These are phyloP conservation scores for Emergomyces africanus DNA, from an alignment of 2,329 filamentous ascomycete genomes.

Conservation along the genomic window DNA sequence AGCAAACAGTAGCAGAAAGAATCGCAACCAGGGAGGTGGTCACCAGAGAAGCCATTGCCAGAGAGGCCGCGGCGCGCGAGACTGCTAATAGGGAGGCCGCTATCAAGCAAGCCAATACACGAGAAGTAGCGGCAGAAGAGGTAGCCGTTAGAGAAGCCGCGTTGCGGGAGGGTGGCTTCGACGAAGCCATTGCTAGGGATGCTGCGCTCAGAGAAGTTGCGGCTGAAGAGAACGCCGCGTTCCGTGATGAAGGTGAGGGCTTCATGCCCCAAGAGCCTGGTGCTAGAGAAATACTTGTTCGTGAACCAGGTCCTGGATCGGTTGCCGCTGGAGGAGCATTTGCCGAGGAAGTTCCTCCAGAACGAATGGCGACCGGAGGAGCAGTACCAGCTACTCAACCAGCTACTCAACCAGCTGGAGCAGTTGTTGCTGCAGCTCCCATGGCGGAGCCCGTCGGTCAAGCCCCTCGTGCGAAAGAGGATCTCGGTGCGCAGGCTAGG, in stretches of 20 bases:
- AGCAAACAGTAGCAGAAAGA: background rate
- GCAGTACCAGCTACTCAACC: background rate
- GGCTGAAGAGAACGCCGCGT: background rate
- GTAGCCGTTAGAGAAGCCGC: background rate
- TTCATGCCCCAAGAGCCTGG: background rate
- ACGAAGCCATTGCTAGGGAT: background rate
- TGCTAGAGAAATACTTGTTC: background rate
- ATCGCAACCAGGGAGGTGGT: background rate
- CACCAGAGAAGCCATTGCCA: conserved; percentile 1
- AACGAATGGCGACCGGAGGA: background rate
- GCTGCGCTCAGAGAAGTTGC: background rate
- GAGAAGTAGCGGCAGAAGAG: conserved; percentile 1
- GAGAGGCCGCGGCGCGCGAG: background rate
- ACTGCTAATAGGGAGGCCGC: background rate
- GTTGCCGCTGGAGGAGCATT: background rate
- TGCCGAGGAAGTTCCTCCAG: background rate
- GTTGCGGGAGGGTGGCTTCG: background rate
- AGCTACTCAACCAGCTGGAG: background rate
- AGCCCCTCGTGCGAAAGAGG: background rate
- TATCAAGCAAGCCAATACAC: conserved; percentile 2
- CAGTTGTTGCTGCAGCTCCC: background rate
- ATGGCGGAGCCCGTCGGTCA: background rate
- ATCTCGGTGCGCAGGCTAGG: background rate
- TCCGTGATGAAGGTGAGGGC: background rate
- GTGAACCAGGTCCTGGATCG: background rate